Evolutionary conservation across 768 basidiomycete species (phyloP).

Genomic region (Tricholoma sp.): DNA sequence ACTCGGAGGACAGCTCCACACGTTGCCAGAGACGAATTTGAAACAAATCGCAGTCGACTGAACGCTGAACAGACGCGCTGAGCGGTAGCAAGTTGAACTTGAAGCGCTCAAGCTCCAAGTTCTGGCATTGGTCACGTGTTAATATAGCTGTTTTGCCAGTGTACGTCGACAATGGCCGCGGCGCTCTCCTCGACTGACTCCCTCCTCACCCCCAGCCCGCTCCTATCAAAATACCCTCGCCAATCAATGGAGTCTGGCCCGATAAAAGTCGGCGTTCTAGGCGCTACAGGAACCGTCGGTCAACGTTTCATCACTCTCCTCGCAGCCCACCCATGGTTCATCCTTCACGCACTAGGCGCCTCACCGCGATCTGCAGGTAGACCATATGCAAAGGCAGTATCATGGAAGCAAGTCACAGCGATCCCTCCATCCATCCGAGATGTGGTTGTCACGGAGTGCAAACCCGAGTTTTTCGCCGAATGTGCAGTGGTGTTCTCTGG

Average conservation of each 20-base stretch:
- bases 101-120: too few relatives aligned
- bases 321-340: constrained; percentile 85
- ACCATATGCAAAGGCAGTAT: constrained; percentile 62
- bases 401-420: constrained; percentile 83
- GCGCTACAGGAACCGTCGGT: constrained; percentile 92
- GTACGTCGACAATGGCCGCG: background rate
- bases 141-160: background rate
- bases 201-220: constrained; percentile 18
- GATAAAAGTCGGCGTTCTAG: constrained; percentile 66
- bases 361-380: constrained; percentile 86
- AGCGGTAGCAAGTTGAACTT: background rate
- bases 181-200: background rate
- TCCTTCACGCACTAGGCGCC: constrained; percentile 82
- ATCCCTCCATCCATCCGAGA: constrained; percentile 62
- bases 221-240: constrained; percentile 28
- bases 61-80: too few relatives aligned
- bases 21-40: too few relatives aligned
- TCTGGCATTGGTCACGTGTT: background rate
- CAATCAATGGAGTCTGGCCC: constrained; percentile 29
- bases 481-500: constrained; percentile 92
- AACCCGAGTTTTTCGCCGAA: constrained; percentile 67
- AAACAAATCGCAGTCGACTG: too few relatives aligned
- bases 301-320: constrained; percentile 93
- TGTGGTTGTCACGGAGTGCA: constrained; percentile 72
- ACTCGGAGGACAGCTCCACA: too few relatives aligned